A percentile compares a stretch with the other conserved stretches of the same genome.
phyloP scores from a whole-genome alignment of 805 yeast species.

The Gaillardinia entomophila region DNA sequence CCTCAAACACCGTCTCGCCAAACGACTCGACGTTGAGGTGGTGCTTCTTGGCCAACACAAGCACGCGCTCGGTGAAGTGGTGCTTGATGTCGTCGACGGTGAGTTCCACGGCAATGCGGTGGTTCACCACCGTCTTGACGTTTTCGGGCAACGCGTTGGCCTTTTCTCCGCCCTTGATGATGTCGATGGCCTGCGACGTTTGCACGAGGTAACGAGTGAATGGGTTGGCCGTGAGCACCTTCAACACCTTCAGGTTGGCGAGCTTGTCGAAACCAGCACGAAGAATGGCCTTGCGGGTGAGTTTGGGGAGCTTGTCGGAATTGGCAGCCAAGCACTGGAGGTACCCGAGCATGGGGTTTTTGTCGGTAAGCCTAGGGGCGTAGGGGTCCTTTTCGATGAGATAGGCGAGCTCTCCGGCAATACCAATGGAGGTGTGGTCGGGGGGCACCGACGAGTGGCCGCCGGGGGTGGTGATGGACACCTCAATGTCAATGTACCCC shows the following conservation, averaged over 20 bases:
- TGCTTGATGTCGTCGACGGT: slow-evolving; percentile 14
- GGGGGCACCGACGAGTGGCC: slow-evolving; percentile 84
- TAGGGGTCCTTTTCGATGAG: slow-evolving; percentile 55
- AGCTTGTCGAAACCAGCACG: slow-evolving; percentile 30
- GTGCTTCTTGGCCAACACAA: slow-evolving; percentile 20
- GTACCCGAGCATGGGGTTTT: slow-evolving; percentile 55
- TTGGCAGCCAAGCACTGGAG: slow-evolving; percentile 63
- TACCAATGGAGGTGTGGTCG: slow-evolving; percentile 74
- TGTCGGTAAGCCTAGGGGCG: slow-evolving; percentile 37
- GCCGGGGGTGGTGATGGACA: slow-evolving; percentile 57
- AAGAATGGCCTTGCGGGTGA: slow-evolving; percentile 24
- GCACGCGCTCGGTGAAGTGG: slow-evolving; percentile 16
- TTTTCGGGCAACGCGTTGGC: slow-evolving; percentile 36
- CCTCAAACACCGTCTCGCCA: slow-evolving; percentile 4
- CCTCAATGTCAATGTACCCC: slow-evolving; percentile 40
- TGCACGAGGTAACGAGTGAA: slow-evolving; percentile 21
- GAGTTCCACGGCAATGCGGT: slow-evolving; percentile 29
- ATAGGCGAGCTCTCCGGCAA: slow-evolving; percentile 53
- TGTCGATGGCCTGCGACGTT: slow-evolving; percentile 31
- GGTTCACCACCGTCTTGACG: slow-evolving; percentile 24
- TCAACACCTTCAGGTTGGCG: slow-evolving; percentile 23
- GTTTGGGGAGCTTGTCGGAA: slow-evolving; percentile 13
- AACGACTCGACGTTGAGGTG: slow-evolving; percentile 11
- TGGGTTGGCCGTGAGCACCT: slow-evolving; percentile 10
- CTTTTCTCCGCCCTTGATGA: slow-evolving; percentile 32